Percentiles rank a stretch among this genome's conserved stretches.
phyloP scores from a whole-genome alignment of 1,284 basidiomycete genomes.

The Leccinum colubrinum region DNA sequence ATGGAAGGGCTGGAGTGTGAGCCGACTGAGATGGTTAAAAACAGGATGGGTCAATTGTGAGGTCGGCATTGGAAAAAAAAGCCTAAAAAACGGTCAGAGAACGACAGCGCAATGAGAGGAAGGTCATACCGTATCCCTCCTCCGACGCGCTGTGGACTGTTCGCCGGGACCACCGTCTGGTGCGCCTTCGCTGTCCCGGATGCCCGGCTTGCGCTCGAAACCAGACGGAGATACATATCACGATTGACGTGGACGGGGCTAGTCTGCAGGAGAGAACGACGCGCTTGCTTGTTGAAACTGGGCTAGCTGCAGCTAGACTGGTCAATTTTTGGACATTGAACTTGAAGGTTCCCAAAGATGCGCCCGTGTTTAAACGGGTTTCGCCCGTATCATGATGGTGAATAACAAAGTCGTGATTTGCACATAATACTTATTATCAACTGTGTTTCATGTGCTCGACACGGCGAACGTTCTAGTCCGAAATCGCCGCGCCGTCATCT shows the following conservation, averaged over 20 bases:
- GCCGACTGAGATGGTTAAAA: slow-evolving; percentile 55
- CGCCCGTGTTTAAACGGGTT: too few relatives aligned
- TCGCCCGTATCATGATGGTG: too few relatives aligned
- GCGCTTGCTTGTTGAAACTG: too few relatives aligned
- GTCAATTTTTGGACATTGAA: too few relatives aligned
- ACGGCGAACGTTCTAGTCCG: too few relatives aligned
- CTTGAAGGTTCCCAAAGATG: too few relatives aligned
- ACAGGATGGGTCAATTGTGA: slow-evolving; percentile 43
- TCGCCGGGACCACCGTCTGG: slow-evolving; percentile 16
- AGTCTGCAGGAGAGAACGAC: background rate
- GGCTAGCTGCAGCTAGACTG: too few relatives aligned
- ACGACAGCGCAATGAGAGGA: background rate
- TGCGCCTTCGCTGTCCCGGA: slow-evolving; percentile 6
- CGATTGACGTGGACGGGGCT: too few relatives aligned
- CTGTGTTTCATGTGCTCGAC: too few relatives aligned
- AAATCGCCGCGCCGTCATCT: too few relatives aligned
- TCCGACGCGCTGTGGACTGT: slow-evolving; percentile 25
- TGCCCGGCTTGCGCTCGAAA: slow-evolving; percentile 24
- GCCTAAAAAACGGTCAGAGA: slow-evolving; percentile 19
- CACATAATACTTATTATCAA: too few relatives aligned
- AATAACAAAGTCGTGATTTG: too few relatives aligned
- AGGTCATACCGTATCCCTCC: slow-evolving; percentile 22
- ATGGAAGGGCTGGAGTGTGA: slow-evolving; percentile 44
- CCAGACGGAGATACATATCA: slow-evolving; percentile 24
- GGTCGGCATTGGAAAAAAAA: slow-evolving; percentile 6